Evolutionary conservation across 352 stramenopile genomes (phyloP), one percentile per base, ranked within the genome.

Genomic region (Lagenidium giganteum): DNA sequence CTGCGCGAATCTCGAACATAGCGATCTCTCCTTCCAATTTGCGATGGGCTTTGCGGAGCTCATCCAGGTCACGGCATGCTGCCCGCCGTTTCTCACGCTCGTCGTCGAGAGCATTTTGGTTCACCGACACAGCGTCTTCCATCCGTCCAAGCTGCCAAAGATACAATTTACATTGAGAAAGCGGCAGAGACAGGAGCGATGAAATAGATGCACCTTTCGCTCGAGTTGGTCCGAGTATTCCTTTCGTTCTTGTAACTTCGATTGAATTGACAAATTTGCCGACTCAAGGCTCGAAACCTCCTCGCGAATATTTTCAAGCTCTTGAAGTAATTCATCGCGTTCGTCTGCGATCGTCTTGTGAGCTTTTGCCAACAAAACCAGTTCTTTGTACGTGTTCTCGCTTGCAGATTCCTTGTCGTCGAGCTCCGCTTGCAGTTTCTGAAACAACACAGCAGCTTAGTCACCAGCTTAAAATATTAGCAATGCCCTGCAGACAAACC

Each of bases 291-390:
- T 74, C 36, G 62, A 51, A 38, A 79, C 23, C 20, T 84, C 57
- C 41, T 86, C 70, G 8, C 63, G 59, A 29, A 82, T 50, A 0
- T 47, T 42, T 17, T 85, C 71, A 11, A 78, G 50, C 18, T 83
- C 67, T 24, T 57, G 63, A 31, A 70, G 55, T 16, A 75, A 37
- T n/a, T 35, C 61, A 18, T 70, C 50, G 16, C 84, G 85, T 43
- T 93, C 75, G 8, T 85, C 73, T 11, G 49, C 56, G 28, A 86
- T 43, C 18, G 61, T 63, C 55, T 90, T 87, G 52, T 93, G 75
- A 2, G 75, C 80, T 42, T 93, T 93, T 6, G 77, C 76, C 5
- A 93, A 43, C 35, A 93, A 33, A 4, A 93, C 75, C 1, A 93
- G 58, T 46, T 93, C 75, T 37, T 85, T 88, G 56, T 86, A 93